Evolutionary conservation across 2,329 filamentous ascomycete species (phyloP).

Genomic region (Diaporthe humulicola): DNA sequence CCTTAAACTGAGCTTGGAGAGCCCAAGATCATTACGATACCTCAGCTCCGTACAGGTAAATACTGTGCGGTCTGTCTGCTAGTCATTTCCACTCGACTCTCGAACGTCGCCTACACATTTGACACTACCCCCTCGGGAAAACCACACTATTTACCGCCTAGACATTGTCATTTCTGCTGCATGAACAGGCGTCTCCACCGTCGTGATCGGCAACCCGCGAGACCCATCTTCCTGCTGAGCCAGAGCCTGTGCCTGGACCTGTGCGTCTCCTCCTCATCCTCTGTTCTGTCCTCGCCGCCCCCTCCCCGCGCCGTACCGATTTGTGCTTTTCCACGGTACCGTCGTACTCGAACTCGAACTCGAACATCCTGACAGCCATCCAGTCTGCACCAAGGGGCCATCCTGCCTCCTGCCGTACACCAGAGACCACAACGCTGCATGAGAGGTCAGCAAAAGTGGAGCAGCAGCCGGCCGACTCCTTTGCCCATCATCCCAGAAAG

Average conservation of each 20-base stretch:
- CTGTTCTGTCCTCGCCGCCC: constrained; percentile 5
- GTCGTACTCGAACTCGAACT: constrained; percentile 11
- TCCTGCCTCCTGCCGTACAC: constrained; percentile 27
- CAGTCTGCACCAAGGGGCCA: constrained; percentile 25
- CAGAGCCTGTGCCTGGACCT: not conserved
- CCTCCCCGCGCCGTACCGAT: not conserved
- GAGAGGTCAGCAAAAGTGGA: constrained; percentile 35
- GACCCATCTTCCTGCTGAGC: constrained; percentile 1
- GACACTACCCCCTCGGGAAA: constrained; percentile 24
- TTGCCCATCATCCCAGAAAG: constrained; percentile 34
- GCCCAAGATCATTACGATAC: not conserved
- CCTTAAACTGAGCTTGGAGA: not conserved
- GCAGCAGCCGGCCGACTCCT: constrained; percentile 32
- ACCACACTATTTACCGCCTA: constrained; percentile 29
- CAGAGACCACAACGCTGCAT: not conserved
- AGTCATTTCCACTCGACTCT: constrained; percentile 16
- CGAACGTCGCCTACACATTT: constrained; percentile 19
- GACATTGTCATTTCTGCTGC: constrained; percentile 33
- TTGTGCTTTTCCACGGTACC: constrained; percentile 11
- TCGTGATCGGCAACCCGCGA: constrained; percentile 31
- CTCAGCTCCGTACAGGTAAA: not conserved
- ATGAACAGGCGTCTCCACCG: constrained; percentile 22
- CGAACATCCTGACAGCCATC: not conserved
- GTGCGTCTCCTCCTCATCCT: not conserved
- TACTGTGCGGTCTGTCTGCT: not conserved